Conservation (phyloP, 768 basidiomycete genomes). For the Mrakia hoshinonis region DNA sequence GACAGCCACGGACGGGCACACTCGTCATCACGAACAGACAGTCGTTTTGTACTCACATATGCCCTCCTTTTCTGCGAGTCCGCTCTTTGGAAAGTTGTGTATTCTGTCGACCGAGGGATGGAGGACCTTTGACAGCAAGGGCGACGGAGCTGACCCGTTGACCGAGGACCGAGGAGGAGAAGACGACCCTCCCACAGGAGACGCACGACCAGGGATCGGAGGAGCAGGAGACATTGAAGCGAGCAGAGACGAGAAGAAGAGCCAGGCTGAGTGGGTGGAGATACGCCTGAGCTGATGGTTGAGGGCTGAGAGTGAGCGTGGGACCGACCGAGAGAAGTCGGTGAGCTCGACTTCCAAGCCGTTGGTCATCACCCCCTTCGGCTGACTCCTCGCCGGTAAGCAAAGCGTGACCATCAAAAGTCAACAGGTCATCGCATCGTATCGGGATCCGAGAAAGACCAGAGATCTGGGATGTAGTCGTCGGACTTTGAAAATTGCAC, state of each 20-base stretch:
- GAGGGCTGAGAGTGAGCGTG: background rate
- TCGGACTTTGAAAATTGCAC: no score
- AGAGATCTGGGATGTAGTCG: no score
- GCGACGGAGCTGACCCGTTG: background rate
- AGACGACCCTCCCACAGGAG: background rate
- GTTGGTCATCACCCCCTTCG: no score
- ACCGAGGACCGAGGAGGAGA: background rate
- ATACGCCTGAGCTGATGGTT: background rate
- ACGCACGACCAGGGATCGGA: background rate
- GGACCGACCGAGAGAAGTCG: background rate
- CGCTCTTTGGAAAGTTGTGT: background rate
- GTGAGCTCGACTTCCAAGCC: background rate
- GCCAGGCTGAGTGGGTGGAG: background rate
- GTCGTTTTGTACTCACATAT: background rate
- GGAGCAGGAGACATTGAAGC: background rate
- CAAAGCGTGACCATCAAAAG: no score
- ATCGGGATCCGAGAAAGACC: no score
- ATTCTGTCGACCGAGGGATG: background rate
- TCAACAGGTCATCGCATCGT: no score
- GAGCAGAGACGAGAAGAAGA: background rate
- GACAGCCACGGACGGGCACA: background rate
- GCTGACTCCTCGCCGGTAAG: no score
- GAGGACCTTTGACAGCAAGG: constrained; percentile 2
- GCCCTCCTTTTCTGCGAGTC: background rate
- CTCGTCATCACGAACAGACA: no score